Percentiles rank a stretch among this genome's conserved stretches.
Evolutionary conservation across 306 rosid genomes (phyloP).

Genomic region (Cucurbita pepo): DNA sequence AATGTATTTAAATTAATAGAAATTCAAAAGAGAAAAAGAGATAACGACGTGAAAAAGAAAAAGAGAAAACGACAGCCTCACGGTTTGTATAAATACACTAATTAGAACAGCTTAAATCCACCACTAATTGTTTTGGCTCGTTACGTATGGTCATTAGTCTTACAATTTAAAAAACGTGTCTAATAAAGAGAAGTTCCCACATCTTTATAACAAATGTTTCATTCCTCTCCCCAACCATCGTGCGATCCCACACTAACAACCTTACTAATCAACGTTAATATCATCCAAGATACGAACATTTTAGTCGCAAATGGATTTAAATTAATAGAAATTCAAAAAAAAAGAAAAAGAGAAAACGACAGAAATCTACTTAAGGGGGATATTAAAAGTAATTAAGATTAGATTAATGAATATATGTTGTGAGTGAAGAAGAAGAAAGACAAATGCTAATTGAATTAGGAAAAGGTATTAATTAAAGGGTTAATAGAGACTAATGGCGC

Average conservation of each 20-base stretch:
- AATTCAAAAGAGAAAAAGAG: too few species aligned
- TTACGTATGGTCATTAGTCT: too few species aligned
- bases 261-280: too few species aligned
- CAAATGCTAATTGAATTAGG: background rate
- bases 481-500: background rate
- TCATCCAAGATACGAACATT: too few species aligned
- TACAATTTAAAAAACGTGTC: too few species aligned
- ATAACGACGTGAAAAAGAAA: background rate
- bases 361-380: background rate
- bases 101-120: too few species aligned
- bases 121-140: too few species aligned
- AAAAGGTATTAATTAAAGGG: background rate
- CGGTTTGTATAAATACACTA: too few species aligned
- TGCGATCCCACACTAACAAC: too few species aligned
- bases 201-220: too few species aligned
- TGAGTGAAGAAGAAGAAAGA: background rate
- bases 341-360: background rate
- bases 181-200: too few species aligned
- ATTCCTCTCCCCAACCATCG: too few species aligned
- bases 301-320: background rate
- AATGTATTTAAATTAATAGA: background rate
- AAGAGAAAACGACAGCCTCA: background rate
- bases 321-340: background rate
- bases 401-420: background rate
- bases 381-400: background rate